Evolutionary conservation across 768 basidiomycete genomes (phyloP), one percentile per base, ranked within the genome.

Genomic region (Lentinula sp.): DNA sequence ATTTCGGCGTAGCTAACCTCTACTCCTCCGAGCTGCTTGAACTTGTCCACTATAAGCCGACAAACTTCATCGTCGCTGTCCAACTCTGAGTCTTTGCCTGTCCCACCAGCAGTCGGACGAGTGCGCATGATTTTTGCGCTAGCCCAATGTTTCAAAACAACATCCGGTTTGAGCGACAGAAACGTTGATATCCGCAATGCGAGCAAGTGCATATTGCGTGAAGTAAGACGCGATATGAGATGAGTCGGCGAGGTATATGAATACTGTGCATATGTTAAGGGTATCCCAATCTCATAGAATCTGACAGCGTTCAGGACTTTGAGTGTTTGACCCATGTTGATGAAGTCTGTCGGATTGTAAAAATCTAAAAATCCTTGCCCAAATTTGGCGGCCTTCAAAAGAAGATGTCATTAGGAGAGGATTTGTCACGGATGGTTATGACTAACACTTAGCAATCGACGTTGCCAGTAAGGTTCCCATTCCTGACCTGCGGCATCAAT

Each of bases 81-180:
- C 11, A 85, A 74, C 11, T 86, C 86, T 3, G 76, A 75, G 60
- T 86, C 83, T 59, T 76, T 73, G 4, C 80, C 82, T 10, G 79
- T 70, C 16, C 80, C 83, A 28, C 81, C 78, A 0, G 82, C 73
- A 0, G 84, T 77, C 0, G 88, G 78, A 63, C 85, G 84, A 10
- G 92, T 86, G 15, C 83, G 84, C 52, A 85, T 71, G 61, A 99
- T 97, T 73, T 97, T 96, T 1, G 93, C 89, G 62, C 86, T 87
- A 1, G 97, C 97, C 97, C 97, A 99, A 69, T 98, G 96, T 64
- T 88, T 91, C 45, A 99, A 76, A 0, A 98, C 94, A 0, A 84
- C 82, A 64, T 95, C 90, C 0, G 94, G 89, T 56, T 91, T 89
- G 49, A 98, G 78, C 15, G 83, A 82, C 34, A 98, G 81, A 73